Base-by-base conservation (phyloP, 2,329 filamentous ascomycete genomes). In the Fusarium torreyae region DNA sequence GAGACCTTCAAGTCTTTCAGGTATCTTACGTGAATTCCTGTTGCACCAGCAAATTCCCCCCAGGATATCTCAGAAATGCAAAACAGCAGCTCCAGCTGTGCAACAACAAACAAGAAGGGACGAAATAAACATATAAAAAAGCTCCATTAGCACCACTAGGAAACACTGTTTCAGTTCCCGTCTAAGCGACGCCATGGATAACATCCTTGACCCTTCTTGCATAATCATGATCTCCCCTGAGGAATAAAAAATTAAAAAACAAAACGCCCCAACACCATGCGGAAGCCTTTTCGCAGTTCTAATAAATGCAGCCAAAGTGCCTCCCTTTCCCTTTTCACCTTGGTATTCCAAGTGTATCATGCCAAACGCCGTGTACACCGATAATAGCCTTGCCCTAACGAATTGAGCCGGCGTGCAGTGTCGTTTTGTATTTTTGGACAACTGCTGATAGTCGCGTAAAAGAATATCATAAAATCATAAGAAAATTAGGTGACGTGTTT, bases 391-490 rank as follows among this genome's bases (percentile, higher is more conserved):
- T 11, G 39, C 57, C 44, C 20, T 22, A 45, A 20, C 20, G 39
- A 45, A 39, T 26, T 24, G 48, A 67, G 56, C 42, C 15, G 18
- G 28, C 28, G 17, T n/a, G 39, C 53, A 56, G 51, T 46, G 52
- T 33, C 46, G 18, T 42, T 57, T 39, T 53, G 34, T 44, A 49
- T 46, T 44, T 56, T 33, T 31, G 36, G 39, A 51, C 24, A 20
- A 64, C 57, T 31, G 24, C 28, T 39, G 24, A 34, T 42, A 38
- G 22, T 46, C 42, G 44, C 51, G 18, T 55, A 63, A 45, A 55
- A 38, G 39, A 62, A n/a, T 45, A 38, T 74, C 69, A 42, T 74
- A 28, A 63, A 62, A 54, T 71, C 66, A 67, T 67, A 15, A 64
- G 40, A 57, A 17, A 18, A 43, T 15, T 20, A 43, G 24, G 33